Conservation (phyloP, 2,329 filamentous ascomycete species). For the Aplosporella prunicola region DNA sequence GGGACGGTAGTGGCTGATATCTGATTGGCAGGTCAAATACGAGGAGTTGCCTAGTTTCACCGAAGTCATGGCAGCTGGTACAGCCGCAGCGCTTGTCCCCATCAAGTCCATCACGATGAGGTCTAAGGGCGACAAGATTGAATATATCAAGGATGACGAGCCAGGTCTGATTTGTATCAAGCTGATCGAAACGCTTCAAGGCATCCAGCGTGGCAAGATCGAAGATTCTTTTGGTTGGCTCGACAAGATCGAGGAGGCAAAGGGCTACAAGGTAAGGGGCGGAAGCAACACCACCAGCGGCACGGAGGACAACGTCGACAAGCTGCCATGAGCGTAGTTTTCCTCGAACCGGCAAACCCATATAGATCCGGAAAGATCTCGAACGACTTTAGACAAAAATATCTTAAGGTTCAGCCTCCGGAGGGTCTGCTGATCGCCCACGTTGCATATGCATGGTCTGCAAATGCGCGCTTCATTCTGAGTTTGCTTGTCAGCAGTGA, state of each 20-base stretch:
- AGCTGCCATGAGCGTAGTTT: constrained; percentile 28
- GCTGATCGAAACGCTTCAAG: constrained; percentile 68
- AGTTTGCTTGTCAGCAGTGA: too few relatives aligned
- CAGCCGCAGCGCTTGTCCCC: constrained; percentile 81
- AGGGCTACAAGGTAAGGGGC: constrained; percentile 20
- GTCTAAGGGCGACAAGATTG: constrained; percentile 46
- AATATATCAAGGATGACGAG: constrained; percentile 51
- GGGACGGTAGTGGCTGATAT: constrained; percentile 1
- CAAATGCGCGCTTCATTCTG: too few relatives aligned
- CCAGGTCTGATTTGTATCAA: constrained; percentile 64
- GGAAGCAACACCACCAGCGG: constrained; percentile 16
- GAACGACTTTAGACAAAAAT: too few relatives aligned
- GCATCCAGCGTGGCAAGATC: constrained; percentile 73
- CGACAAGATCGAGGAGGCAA: constrained; percentile 33
- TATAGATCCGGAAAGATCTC: too few relatives aligned
- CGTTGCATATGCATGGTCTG: too few relatives aligned
- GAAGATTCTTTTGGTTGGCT: constrained; percentile 72
- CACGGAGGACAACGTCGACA: constrained; percentile 24
- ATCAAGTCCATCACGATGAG: constrained; percentile 80
- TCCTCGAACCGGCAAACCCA: too few relatives aligned
- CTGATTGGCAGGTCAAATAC: constrained; percentile 49
- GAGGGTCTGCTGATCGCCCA: too few relatives aligned
- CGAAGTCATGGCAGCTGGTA: constrained; percentile 87
- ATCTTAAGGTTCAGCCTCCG: too few relatives aligned
- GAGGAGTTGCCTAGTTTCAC: constrained; percentile 53